Evolutionary conservation across 352 stramenopile genomes (phyloP).

Genomic region (Globisporangium splendens): DNA sequence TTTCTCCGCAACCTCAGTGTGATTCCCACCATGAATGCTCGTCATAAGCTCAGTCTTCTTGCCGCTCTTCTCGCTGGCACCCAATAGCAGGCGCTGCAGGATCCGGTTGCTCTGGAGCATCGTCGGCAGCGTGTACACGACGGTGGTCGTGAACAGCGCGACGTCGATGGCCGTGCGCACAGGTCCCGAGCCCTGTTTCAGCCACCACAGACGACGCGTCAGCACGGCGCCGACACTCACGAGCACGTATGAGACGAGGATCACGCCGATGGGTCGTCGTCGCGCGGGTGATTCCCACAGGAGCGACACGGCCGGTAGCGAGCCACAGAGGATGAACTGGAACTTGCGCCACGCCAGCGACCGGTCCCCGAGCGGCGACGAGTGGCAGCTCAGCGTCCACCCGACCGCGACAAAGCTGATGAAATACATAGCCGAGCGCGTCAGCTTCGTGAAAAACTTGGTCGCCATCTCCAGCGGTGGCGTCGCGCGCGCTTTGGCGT

Average conservation of each 20-base stretch:
- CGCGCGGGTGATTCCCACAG: constrained; percentile 49
- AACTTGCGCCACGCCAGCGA: constrained; percentile 46
- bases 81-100: constrained; percentile 26
- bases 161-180: constrained; percentile 36
- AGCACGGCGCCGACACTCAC: constrained; percentile 46
- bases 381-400: constrained; percentile 44
- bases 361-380: constrained; percentile 31
- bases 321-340: constrained; percentile 48
- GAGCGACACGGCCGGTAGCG: constrained; percentile 41
- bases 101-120: constrained; percentile 28
- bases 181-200: constrained; percentile 28
- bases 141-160: constrained; percentile 24
- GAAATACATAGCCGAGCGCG: constrained; percentile 50
- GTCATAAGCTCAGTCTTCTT: neutral
- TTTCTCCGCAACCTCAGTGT: neutral
- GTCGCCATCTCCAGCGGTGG: constrained; percentile 21
- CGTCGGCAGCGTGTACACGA: constrained; percentile 37
- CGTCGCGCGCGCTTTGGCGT: constrained; percentile 32
- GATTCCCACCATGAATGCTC: no score
- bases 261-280: constrained; percentile 46
- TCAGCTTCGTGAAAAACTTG: constrained; percentile 32
- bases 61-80: neutral
- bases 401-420: constrained; percentile 48
- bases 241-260: constrained; percentile 59
- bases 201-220: constrained; percentile 27